Base-by-base conservation (phyloP, 2,329 filamentous ascomycete genomes). In the Trichoderma cornu-damae region DNA sequence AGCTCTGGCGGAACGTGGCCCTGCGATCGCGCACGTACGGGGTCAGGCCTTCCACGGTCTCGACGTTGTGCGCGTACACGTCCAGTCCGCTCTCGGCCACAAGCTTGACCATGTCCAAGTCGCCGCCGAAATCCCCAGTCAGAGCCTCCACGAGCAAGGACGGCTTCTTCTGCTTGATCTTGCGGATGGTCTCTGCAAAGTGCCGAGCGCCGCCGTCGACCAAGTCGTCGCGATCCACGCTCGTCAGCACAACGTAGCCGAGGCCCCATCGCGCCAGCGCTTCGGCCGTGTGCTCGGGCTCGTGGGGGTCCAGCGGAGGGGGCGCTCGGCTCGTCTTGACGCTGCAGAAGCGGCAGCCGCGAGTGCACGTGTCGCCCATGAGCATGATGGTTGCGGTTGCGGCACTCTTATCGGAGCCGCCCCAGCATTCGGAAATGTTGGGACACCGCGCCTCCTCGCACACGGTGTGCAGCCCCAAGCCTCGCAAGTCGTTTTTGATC, bases 321-420 rank as follows among this genome's bases (percentile, higher is more conserved):
- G 90, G 86, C 1, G 78, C 75, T 42, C 88, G 85, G 59, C 78
- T 86, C 3, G 94, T 99, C 80, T 97, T 97, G 52, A 99, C 94
- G 63, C 87, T 90, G 80, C 94, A 99, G 79, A 99, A 99, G 53
- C 94, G 85, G 74, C 94, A 99, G 16, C 93, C 94, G 60, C 94
- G 83, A 16, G 94, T 99, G 74, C 94, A 99, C 7, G 93, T 97
- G 72, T 99, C 94, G 62, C 94, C 94, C 92, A 97, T 97, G 47
- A 99, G 78, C 94, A 99, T 99, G 73, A 99, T 97, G 9, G 94
- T 99, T 2, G 94, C 94, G 30, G 94, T 99, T 4, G 94, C 94
- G 24, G 90, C 87, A 63, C 85, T 87, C 77, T 96, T 96, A 71
- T 88, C 84, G 69, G 80, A 85, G 32, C 94, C 94, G 61, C 94